Base-by-base conservation (phyloP, 2,329 filamentous ascomycete species). In the Phaeophleospora eucalypticola region DNA sequence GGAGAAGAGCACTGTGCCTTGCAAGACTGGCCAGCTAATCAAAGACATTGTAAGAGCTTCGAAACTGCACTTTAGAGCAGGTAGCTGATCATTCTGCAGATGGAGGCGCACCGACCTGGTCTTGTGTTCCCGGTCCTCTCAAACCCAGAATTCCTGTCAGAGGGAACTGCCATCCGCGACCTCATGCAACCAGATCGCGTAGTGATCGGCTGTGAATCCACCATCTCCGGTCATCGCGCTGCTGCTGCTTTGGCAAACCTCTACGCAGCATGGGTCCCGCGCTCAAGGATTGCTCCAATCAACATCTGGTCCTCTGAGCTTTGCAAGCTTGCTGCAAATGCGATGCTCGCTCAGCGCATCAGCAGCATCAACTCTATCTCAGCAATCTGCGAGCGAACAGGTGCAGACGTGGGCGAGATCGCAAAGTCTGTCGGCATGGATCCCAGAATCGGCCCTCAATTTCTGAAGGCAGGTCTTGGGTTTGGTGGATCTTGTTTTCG, bases 401-500 rank as follows among this genome's bases (percentile, higher is more conserved):
- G 84, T 14, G 86, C 86, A n/a, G 81, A 89, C 58, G 77, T 89
- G 10, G 76, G 83, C 51, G 84, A 89, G 65, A 78, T 90, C 3
- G 77, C 83, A 14, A 71, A 73, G 27, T 50, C 53, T 6, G 48
- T 59, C 7, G 58, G 58, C 21, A 72, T 82, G 32, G 86, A 90
- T 58, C 73, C 76, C 4, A 77, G 86, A 40, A 87, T 90, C 48
- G 86, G 86, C 4, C 73, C 78, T 54, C 81, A 83, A 62, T 86
- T 88, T 66, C 72, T 90, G 32, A 83, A 85, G 66, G 82, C 86
- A 7, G 82, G 82, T 39, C 78, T 89, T 21, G 86, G 86, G 14
- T 90, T 89, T 59, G 86, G 86, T 43, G 86, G 86, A 16, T 85
- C 81, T 52, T 90, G 86, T 68, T 89, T 90, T 72, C 81, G 83